Evolutionary conservation across 306 rosid genomes (phyloP).

Genomic region (Quercus alba): DNA sequence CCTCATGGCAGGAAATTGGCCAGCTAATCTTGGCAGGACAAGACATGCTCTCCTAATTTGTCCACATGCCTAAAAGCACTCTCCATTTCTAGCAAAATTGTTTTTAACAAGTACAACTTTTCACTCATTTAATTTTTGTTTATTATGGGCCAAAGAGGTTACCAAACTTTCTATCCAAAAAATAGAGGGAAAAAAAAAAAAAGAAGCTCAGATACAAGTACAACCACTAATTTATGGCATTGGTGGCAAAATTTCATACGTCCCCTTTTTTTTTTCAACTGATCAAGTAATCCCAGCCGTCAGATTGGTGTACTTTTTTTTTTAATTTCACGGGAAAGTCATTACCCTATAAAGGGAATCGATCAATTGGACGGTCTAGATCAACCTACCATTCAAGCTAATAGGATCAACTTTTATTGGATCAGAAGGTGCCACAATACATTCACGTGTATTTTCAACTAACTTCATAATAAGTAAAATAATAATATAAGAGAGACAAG

Average conservation of each 20-base stretch:
- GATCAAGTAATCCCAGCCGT: not conserved
- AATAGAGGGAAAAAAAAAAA: no score
- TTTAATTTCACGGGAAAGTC: not conserved
- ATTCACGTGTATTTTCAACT: not conserved
- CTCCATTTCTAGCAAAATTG: not conserved
- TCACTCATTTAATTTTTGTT: no score
- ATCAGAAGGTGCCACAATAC: not conserved
- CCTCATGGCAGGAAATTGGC: not conserved
- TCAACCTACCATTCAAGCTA: not conserved
- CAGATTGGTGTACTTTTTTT: not conserved
- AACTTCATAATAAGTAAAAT: not conserved
- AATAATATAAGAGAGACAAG: not conserved
- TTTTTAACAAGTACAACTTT: no score
- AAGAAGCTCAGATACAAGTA: no score
- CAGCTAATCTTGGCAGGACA: not conserved
- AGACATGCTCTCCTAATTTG: conserved; percentile 6
- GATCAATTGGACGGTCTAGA: not conserved
- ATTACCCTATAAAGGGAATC: not conserved
- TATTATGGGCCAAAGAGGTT: no score
- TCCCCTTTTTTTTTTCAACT: not conserved
- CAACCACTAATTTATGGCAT: no score
- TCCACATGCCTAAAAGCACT: not conserved
- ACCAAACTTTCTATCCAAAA: no score
- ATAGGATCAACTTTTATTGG: not conserved
- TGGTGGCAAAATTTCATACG: not conserved